phyloP scores from a whole-genome alignment of 2,329 filamentous ascomycete species.

The Venturia asperata region DNA sequence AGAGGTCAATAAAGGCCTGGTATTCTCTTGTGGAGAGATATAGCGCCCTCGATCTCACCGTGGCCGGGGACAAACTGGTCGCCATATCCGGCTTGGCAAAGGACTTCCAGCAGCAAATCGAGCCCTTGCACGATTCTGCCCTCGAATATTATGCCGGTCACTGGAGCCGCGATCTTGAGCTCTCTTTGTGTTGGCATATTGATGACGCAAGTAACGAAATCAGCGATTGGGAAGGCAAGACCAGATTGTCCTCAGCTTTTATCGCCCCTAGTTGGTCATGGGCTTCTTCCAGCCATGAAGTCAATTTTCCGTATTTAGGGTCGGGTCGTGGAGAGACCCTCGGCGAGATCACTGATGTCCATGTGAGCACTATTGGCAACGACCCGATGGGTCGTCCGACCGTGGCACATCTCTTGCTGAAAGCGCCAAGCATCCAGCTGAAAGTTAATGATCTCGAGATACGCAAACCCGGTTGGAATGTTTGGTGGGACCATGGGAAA shows the following conservation, averaged over 20 bases:
- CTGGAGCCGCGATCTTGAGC: not conserved
- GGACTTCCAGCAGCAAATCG: not conserved
- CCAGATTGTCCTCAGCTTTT: not conserved
- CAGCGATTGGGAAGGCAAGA: not conserved
- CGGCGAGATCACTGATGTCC: not conserved
- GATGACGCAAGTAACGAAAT: not conserved
- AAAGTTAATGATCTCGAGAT: no score
- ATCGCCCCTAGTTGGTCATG: conserved; percentile 4
- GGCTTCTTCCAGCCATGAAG: not conserved
- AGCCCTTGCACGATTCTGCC: no score
- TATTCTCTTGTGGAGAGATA: not conserved
- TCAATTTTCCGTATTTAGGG: no score
- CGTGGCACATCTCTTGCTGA: not conserved
- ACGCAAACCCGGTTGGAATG: not conserved
- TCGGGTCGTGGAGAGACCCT: no score
- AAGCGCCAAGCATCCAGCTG: not conserved
- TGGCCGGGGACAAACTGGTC: conserved; percentile 1
- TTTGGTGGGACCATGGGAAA: not conserved
- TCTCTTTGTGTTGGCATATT: not conserved
- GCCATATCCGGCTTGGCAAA: conserved; percentile 3
- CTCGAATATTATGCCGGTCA: not conserved
- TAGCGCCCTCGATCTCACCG: not conserved
- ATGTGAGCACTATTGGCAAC: not conserved
- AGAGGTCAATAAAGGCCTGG: no score
- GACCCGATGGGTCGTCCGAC: not conserved